These are phyloP conservation scores for Dipteronia dyeriana DNA, from an alignment of 345 rosid species.

Conservation along the genomic window DNA sequence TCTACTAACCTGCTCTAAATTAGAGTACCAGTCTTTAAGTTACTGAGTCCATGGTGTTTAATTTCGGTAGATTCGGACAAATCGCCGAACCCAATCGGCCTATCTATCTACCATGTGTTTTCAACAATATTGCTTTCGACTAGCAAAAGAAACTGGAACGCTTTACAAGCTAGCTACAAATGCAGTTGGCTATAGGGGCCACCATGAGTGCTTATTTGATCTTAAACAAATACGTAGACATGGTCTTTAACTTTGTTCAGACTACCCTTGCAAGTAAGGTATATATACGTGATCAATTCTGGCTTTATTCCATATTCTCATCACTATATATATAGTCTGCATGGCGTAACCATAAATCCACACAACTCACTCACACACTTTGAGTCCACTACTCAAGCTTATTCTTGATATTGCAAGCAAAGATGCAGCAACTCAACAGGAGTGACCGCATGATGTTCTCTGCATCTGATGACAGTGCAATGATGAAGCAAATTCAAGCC, in stretches of 20 bases:
- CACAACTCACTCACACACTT: background rate
- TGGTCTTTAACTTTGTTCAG: slow-evolving; percentile 18
- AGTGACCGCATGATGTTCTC: slow-evolving; percentile 32
- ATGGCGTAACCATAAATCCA: slow-evolving; percentile 2
- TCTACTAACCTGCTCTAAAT: background rate
- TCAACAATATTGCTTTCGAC: background rate
- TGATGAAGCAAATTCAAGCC: slow-evolving; percentile 46
- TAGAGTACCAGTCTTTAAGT: too few species aligned
- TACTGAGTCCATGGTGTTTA: too few species aligned
- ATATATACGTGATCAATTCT: slow-evolving; percentile 4
- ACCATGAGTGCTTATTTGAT: background rate
- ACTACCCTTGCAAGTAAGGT: slow-evolving; percentile 28
- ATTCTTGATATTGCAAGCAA: background rate
- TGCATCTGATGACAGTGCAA: slow-evolving; percentile 33
- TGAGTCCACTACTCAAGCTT: background rate
- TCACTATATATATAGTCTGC: slow-evolving; percentile 28
- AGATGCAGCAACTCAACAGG: slow-evolving; percentile 16
- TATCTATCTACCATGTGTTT: background rate
- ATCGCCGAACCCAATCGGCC: background rate
- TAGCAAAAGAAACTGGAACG: background rate
- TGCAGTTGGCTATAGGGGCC: background rate
- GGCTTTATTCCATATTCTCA: slow-evolving; percentile 10
- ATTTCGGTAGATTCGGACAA: too few species aligned
- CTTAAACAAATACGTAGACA: too few species aligned
- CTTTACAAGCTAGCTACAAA: background rate